These are phyloP conservation scores for Chalciporus pseudorubinellus DNA, from an alignment of 768 basidiomycete genomes.

Conservation along the genomic window DNA sequence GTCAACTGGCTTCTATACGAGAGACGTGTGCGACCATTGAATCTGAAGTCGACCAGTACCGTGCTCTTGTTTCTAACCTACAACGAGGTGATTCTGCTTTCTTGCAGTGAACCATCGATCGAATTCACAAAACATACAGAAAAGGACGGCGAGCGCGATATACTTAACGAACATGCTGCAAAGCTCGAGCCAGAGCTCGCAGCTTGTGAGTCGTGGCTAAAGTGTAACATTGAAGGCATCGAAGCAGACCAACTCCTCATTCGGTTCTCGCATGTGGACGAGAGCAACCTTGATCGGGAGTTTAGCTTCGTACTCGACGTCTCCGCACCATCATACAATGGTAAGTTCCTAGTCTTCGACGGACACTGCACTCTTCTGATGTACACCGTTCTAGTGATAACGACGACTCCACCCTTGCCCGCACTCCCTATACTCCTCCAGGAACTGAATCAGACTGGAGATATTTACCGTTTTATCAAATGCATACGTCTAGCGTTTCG, in stretches of 20 bases:
- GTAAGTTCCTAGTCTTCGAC: slow-evolving; percentile 37
- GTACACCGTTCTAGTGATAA: slow-evolving; percentile 55
- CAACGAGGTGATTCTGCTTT: slow-evolving; percentile 50
- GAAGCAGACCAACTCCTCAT: slow-evolving; percentile 69
- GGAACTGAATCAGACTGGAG: slow-evolving; percentile 65
- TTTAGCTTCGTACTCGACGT: slow-evolving; percentile 79
- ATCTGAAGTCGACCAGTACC: slow-evolving; percentile 71
- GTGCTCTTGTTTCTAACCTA: slow-evolving; percentile 57
- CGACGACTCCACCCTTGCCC: slow-evolving; percentile 69
- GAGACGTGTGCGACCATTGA: slow-evolving; percentile 61
- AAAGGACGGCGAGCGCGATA: slow-evolving; percentile 61
- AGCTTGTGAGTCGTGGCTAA: slow-evolving; percentile 54
- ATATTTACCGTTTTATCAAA: slow-evolving; percentile 72
- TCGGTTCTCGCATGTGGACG: slow-evolving; percentile 67
- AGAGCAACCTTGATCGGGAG: slow-evolving; percentile 54
- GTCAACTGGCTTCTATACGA: slow-evolving; percentile 61
- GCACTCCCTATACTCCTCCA: slow-evolving; percentile 65
- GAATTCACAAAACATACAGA: slow-evolving; percentile 39
- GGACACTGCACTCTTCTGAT: neutral
- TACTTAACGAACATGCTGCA: slow-evolving; percentile 52
- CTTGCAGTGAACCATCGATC: neutral
- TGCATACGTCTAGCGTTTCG: slow-evolving; percentile 57
- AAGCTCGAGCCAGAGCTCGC: slow-evolving; percentile 53
- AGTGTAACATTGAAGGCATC: slow-evolving; percentile 76
- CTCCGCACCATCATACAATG: slow-evolving; percentile 58